Conservation (phyloP, 2,329 filamentous ascomycete genomes). For the Cladophialophora carrionii region DNA sequence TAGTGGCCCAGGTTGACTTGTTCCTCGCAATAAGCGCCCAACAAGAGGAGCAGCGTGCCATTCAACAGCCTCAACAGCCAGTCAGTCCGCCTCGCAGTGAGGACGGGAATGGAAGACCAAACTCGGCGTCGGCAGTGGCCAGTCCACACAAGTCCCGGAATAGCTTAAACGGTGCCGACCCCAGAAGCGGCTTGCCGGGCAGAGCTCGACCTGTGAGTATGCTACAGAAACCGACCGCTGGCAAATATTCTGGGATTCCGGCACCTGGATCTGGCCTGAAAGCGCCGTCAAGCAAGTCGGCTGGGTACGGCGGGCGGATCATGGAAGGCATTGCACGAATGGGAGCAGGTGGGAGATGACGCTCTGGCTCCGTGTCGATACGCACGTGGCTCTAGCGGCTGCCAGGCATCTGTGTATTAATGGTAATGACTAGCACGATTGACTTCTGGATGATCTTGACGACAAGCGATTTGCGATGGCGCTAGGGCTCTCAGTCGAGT, state of each 20-base stretch:
- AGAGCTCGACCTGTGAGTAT: conserved; percentile 37
- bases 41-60: conserved; percentile 37
- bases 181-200: conserved; percentile 14
- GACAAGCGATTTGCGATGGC: conserved; percentile 10
- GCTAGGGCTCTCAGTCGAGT: neutral
- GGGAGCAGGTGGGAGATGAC: conserved; percentile 38
- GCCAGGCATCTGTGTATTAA: conserved; percentile 2
- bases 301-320: conserved; percentile 37
- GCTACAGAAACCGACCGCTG: conserved; percentile 36
- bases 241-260: conserved; percentile 38
- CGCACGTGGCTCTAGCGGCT: neutral
- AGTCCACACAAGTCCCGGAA: conserved; percentile 35
- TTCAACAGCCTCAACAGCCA: conserved; percentile 31
- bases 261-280: conserved; percentile 38
- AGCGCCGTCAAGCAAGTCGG: conserved; percentile 33
- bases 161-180: conserved; percentile 28
- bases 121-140: conserved; percentile 26
- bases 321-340: conserved; percentile 42
- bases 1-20: conserved; percentile 53
- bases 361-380: neutral
- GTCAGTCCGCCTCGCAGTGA: conserved; percentile 38
- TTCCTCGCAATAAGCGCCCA: conserved; percentile 50
- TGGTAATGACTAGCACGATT: conserved; percentile 29
- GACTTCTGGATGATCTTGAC: conserved; percentile 23
- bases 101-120: conserved; percentile 33